Base-by-base conservation (phyloP, 2,329 filamentous ascomycete genomes). In the Alternaria brassicicola region DNA sequence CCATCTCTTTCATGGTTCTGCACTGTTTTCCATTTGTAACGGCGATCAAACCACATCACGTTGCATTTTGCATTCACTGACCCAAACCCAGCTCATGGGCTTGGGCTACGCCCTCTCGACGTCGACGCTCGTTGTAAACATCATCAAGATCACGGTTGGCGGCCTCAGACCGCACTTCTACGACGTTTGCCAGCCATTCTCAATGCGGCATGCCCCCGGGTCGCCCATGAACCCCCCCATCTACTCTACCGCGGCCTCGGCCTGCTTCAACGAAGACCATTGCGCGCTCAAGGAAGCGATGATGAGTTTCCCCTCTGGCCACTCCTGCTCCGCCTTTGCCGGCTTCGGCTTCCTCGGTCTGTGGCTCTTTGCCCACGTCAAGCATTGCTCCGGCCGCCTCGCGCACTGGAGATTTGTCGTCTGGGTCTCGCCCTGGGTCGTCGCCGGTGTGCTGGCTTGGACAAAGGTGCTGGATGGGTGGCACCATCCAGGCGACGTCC, bases 401-500 rank as follows among this genome's bases (percentile, higher is more conserved):
- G 35, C 33, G 4, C 85, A 90, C 81, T 91, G 89, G 89, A 90
- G 91, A 76, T 72, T 91, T 9, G 77, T 88, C 10, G 80, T 82
- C 7, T 81, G 85, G 25, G 87, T 86, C 57, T 79, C 83, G 0
- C 89, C 89, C 0, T 77, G 91, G 26, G 81, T 91, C 0, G 84
- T 86, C 1, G 89, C 88, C 0, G 78, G 80, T 0, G 77, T 91
- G 1, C 88, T 92, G 23, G 87, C 84, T 0, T 87, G 86, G 3
- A 85, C 86, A 0, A 79, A 91, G 31, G 88, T 88, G 0, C 88
- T 90, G 52, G 77, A 91, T 63, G 84, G 88, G n/a, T 75, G 67
- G 74, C 89, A 92, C 76, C 87, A 91, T 74, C 89, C 87, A 83
- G 88, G 89, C 55, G 89, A 91, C 59, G 79, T 89, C 7, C 54